A percentile compares a stretch with the other conserved stretches of the same genome.
These are phyloP conservation scores for Hymenoscyphus infarciens DNA, from an alignment of 2,329 filamentous ascomycete species.

Conservation along the genomic window DNA sequence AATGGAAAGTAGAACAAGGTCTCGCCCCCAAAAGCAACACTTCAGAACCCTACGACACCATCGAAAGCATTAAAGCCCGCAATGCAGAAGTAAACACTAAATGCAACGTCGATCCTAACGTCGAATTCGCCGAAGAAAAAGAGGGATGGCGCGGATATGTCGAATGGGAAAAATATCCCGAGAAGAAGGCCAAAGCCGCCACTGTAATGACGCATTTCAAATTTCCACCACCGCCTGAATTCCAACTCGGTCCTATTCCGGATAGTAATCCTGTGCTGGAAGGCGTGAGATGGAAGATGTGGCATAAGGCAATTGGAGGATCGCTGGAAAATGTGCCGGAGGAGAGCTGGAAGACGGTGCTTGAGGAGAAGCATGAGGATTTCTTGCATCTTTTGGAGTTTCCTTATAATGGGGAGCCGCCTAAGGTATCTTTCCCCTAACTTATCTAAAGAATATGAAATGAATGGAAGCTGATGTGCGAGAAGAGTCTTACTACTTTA, in stretches of 20 bases:
- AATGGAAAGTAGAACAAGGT: constrained; percentile 13
- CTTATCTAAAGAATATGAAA: not conserved
- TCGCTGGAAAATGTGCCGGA: constrained; percentile 48
- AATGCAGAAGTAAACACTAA: not conserved
- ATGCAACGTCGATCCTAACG: not conserved
- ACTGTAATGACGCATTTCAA: constrained; percentile 9
- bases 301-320: constrained; percentile 51
- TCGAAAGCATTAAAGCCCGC: constrained; percentile 3
- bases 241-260: constrained; percentile 52
- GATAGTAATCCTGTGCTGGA: constrained; percentile 54
- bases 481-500: constrained; percentile 50
- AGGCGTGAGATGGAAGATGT: constrained; percentile 55
- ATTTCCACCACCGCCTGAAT: constrained; percentile 46
- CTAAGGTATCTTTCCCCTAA: constrained; percentile 34
- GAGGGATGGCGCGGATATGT: constrained; percentile 10
- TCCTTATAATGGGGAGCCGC: constrained; percentile 62
- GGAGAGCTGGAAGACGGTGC: constrained; percentile 54
- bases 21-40: constrained; percentile 2
- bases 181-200: constrained; percentile 11
- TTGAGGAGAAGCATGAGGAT: constrained; percentile 54
- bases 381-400: constrained; percentile 62
- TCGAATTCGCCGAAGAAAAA: constrained; percentile 7
- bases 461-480: not conserved
- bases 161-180: constrained; percentile 12
- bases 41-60: not conserved